phyloP scores from a whole-genome alignment of 2,329 filamentous ascomycete genomes.

The Ophiostoma ips region DNA sequence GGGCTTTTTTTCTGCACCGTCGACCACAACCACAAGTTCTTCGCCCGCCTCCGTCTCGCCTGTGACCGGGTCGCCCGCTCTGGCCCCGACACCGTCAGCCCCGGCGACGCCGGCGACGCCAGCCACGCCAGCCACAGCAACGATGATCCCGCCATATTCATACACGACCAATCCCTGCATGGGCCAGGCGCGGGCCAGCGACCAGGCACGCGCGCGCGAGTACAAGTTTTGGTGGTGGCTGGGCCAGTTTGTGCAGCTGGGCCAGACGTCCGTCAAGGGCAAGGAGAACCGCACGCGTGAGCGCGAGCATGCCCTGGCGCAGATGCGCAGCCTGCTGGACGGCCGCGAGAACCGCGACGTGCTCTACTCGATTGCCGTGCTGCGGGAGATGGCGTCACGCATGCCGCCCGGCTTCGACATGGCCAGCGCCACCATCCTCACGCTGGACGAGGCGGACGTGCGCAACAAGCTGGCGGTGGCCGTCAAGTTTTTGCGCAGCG shows the following conservation, averaged over 20 bases:
- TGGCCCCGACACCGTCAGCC: not conserved
- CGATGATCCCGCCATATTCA: not conserved
- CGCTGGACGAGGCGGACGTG: constrained; percentile 46
- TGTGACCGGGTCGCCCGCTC: not conserved
- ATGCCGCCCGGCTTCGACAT: constrained; percentile 26
- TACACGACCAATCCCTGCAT: constrained; percentile 36
- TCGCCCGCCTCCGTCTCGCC: not conserved
- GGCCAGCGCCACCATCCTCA: constrained; percentile 37
- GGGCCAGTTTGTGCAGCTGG: constrained; percentile 51
- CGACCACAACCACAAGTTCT: not conserved
- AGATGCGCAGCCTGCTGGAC: constrained; percentile 58
- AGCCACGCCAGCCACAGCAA: not conserved
- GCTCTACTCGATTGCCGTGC: constrained; percentile 75
- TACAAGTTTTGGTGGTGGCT: constrained; percentile 74
- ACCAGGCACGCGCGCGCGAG: constrained; percentile 45
- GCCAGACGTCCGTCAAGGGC: constrained; percentile 28
- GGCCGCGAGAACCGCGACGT: constrained; percentile 80
- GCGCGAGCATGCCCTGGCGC: constrained; percentile 50
- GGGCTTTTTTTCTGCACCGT: not conserved
- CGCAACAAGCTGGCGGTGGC: constrained; percentile 55
- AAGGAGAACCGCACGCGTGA: constrained; percentile 31
- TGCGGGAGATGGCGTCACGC: constrained; percentile 57
- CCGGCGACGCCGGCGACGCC: constrained; percentile 25
- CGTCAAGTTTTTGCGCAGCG: constrained; percentile 53
- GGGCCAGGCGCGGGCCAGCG: constrained; percentile 32